Evolutionary conservation across 495 filamentous ascomycete genomes (phyloP), one percentile per base, ranked within the genome.

Genomic region (Recurvomyces mirabilis): DNA sequence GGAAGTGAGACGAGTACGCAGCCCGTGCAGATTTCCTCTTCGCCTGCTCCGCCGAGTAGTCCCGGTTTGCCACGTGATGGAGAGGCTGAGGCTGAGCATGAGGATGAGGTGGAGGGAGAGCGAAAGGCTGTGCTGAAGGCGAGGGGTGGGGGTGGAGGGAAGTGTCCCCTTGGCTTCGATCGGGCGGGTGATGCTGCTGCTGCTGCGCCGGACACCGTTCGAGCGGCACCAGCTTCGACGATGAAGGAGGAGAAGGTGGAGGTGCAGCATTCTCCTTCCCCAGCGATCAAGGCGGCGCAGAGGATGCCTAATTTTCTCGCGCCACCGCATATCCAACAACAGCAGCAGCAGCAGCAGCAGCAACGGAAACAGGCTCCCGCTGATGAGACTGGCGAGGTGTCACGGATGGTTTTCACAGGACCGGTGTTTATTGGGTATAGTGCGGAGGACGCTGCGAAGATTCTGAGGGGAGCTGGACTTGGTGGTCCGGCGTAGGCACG

Each of bases 391-490:
- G 25, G 35, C 12, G 43, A 53, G 23, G 60, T 58, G 9, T 71
- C 81, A 1, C 77, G 78, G 51, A 73, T 93, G 68, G 65, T 84
- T 0, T 91, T 93, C 47, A 88, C 80, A 18, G 87, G 87, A 0
- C 86, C 87, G 0, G 84, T 93, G 1, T 93, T 94, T 54, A 82
- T 93, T 50, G 87, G 86, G 0, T 93, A 91, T 23, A 33, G 33
- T 22, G 51, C 46, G 18, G 51, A 49, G 25, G 51, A 54, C 30
- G 51, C 51, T 5, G 51, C 46, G 17, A 49, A 40, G 31, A 45
- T 54, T 12, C 25, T 54, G 23, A 15, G 43, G 29, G 43, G 46
- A 18, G 41, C 26, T 24, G 48, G 48, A 26, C 19, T 43, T 15
- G 39, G 46, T 26, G 37, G 20, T n/a, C n/a, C n/a, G n/a, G n/a